These are phyloP conservation scores for Aspergillus taichungensis DNA, from an alignment of 495 filamentous ascomycete genomes.

Conservation along the genomic window DNA sequence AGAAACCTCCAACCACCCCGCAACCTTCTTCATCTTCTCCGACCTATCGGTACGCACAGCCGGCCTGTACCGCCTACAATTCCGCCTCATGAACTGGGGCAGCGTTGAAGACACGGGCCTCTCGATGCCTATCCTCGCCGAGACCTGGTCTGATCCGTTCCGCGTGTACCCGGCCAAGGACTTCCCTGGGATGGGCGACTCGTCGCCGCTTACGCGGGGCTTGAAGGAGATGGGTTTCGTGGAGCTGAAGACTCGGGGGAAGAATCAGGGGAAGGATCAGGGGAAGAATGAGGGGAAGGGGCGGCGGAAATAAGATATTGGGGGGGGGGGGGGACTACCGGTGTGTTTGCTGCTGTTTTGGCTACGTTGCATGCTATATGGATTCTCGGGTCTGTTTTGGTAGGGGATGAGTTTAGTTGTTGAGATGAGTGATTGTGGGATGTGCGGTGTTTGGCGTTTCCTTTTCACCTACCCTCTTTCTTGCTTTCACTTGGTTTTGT, in stretches of 20 bases:
- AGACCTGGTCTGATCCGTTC: slow-evolving; percentile 69
- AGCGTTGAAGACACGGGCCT: slow-evolving; percentile 43
- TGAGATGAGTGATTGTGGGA: no score
- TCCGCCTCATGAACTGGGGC: slow-evolving; percentile 70
- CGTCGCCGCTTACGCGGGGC: slow-evolving; percentile 28
- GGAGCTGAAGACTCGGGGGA: slow-evolving; percentile 38
- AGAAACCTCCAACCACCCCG: slow-evolving; percentile 30
- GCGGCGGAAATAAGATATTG: no score
- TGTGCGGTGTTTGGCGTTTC: no score
- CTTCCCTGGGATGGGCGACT: slow-evolving; percentile 81
- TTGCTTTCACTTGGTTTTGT: no score
- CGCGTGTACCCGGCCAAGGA: slow-evolving; percentile 93
- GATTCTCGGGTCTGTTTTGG: no score
- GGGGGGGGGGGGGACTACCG: no score
- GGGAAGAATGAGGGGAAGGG: slow-evolving; percentile 40
- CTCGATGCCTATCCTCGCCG: slow-evolving; percentile 53
- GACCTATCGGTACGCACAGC: slow-evolving; percentile 88
- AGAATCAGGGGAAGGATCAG: slow-evolving; percentile 31
- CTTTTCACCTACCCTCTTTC: no score
- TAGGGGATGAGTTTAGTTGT: no score
- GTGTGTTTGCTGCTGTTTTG: no score
- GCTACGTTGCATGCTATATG: no score
- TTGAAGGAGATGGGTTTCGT: slow-evolving; percentile 39
- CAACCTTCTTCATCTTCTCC: slow-evolving; percentile 83
- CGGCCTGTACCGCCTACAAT: slow-evolving; percentile 72